Percentiles rank a stretch among this genome's conserved stretches.
Evolutionary conservation across 306 rosid genomes (phyloP).

Genomic region (Dryas octopetala): DNA sequence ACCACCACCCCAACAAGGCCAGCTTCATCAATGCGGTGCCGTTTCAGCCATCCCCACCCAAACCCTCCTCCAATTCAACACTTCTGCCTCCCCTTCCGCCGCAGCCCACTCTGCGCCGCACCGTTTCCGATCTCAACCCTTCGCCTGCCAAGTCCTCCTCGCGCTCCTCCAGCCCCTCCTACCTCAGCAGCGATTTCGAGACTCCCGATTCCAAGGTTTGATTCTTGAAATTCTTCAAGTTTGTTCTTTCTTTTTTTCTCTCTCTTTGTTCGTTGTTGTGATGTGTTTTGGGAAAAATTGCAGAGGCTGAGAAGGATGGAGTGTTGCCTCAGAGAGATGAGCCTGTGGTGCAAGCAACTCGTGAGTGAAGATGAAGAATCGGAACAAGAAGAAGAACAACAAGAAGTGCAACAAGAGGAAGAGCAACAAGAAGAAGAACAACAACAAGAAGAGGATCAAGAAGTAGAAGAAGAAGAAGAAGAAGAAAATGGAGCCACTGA

Average conservation of each 20-base stretch:
- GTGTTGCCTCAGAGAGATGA: slow-evolving; percentile 46
- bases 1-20: not conserved
- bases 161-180: slow-evolving; percentile 21
- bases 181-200: slow-evolving; percentile 16
- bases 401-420: slow-evolving; percentile 6
- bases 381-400: slow-evolving; percentile 18
- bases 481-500: not conserved
- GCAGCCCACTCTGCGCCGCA: slow-evolving; percentile 16
- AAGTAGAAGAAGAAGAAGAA: slow-evolving; percentile 9
- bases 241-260: not conserved
- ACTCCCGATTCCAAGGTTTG: slow-evolving; percentile 38
- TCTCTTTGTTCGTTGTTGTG: not conserved
- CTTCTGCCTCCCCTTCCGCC: not conserved
- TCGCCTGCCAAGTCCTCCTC: slow-evolving; percentile 24
- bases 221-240: not conserved
- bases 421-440: slow-evolving; percentile 11
- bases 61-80: slow-evolving; percentile 3
- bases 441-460: slow-evolving; percentile 2
- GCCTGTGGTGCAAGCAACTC: slow-evolving; percentile 43
- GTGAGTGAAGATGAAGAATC: slow-evolving; percentile 28
- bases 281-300: slow-evolving; percentile 5
- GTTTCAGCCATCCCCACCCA: not conserved
- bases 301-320: slow-evolving; percentile 50
- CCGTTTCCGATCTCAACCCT: slow-evolving; percentile 26
- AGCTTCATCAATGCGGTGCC: slow-evolving; percentile 7